A percentile compares a stretch with the other conserved stretches of the same genome.
Conservation (phyloP, 2,329 filamentous ascomycete species). For the Aspergillus luchuensis region DNA sequence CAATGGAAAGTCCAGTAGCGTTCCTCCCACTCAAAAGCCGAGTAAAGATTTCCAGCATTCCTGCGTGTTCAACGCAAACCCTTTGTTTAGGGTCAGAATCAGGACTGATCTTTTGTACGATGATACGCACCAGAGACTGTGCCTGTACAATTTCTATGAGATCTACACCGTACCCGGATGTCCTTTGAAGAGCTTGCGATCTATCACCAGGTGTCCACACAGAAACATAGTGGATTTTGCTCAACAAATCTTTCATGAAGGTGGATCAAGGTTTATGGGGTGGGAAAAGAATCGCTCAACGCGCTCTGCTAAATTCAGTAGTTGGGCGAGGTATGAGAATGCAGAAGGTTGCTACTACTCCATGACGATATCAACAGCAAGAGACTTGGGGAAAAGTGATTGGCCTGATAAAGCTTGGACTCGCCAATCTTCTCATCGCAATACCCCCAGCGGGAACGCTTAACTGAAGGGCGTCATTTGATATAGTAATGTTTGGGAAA, state of each 20-base stretch:
- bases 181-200: background rate
- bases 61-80: background rate
- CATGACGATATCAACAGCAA: background rate
- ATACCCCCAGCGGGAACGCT: no score
- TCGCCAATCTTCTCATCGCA: background rate
- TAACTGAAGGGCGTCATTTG: no score
- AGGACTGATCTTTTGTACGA: background rate
- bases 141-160: background rate
- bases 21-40: background rate
- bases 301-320: background rate
- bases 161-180: background rate
- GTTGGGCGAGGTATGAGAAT: no score
- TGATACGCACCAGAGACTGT: background rate
- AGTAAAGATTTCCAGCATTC: background rate
- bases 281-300: background rate
- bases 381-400: background rate
- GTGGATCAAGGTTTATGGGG: background rate
- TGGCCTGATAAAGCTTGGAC: background rate
- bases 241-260: background rate
- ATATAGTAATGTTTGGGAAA: no score
- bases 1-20: background rate
- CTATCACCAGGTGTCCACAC: background rate
- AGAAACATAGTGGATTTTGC: no score
- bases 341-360: no score
- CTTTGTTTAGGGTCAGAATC: background rate